These are phyloP conservation scores for Coelastrella sp. DNA, from an alignment of 139 green algal genomes.

Conservation along the genomic window DNA sequence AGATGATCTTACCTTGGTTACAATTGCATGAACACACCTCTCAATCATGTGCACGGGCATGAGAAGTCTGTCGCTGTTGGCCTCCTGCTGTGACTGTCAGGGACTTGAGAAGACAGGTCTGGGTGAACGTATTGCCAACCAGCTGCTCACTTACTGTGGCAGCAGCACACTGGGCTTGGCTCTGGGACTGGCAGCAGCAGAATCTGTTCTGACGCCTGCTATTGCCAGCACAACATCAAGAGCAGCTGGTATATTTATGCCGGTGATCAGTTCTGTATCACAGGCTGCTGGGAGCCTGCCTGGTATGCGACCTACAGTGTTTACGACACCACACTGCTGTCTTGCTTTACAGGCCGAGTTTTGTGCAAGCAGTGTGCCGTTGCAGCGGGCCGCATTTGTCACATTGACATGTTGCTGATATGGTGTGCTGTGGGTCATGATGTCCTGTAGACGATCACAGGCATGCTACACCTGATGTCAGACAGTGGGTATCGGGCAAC, in stretches of 20 bases:
- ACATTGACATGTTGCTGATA: too few species aligned
- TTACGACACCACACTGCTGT: too few species aligned
- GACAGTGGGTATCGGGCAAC: too few species aligned
- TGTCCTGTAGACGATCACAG: neutral
- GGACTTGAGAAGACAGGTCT: conserved; percentile 96
- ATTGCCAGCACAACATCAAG: conserved; percentile 97
- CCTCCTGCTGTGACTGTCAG: conserved; percentile 42
- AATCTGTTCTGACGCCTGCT: conserved; percentile 88
- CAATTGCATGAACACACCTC: too few species aligned
- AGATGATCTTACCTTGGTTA: too few species aligned
- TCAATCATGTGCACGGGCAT: too few species aligned
- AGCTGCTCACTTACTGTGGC: conserved; percentile 90
- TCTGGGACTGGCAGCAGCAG: conserved; percentile 87
- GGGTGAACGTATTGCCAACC: conserved; percentile 92
- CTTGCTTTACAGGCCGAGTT: too few species aligned
- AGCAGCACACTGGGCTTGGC: conserved; percentile 92
- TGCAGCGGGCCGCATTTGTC: too few species aligned
- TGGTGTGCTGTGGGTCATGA: neutral
- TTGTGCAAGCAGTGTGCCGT: too few species aligned
- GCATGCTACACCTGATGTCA: too few species aligned
- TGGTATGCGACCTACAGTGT: too few species aligned
- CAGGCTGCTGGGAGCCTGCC: conserved; percentile 51
- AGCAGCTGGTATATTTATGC: conserved; percentile 95
- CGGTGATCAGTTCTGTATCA: conserved; percentile 92
- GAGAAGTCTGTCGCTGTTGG: neutral